Evolutionary conservation across 345 rosid genomes (phyloP).

Genomic region (Adansonia digitata): DNA sequence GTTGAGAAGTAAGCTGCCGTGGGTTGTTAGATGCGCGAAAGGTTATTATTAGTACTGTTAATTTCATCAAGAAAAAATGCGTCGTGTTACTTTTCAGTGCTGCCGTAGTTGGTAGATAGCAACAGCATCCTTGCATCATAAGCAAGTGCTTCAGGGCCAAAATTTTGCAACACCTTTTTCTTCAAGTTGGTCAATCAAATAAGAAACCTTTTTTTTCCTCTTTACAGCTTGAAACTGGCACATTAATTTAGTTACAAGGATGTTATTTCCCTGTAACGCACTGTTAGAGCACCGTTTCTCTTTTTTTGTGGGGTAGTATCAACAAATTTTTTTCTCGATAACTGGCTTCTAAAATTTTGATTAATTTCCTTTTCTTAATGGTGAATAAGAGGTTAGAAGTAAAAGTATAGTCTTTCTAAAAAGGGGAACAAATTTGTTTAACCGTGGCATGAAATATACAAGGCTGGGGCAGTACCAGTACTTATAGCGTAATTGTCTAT

Average conservation of each 20-base stretch:
- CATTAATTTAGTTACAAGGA: background rate
- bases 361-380: background rate
- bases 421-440: background rate
- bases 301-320: background rate
- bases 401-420: background rate
- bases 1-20: background rate
- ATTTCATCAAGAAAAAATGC: background rate
- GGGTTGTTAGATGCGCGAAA: background rate
- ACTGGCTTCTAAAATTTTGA: background rate
- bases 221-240: background rate
- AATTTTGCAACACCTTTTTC: background rate
- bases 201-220: background rate
- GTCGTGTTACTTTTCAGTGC: background rate
- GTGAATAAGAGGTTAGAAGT: background rate
- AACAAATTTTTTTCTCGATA: background rate
- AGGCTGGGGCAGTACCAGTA: background rate
- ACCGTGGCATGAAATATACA: background rate
- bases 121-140: background rate
- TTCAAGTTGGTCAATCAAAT: background rate
- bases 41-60: background rate
- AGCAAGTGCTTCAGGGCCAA: background rate
- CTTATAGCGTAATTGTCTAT: background rate
- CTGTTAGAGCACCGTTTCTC: background rate
- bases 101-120: background rate
- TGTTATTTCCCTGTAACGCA: background rate